Base-by-base conservation (phyloP, 495 filamentous ascomycete genomes). In the Penicillium maclennaniae region DNA sequence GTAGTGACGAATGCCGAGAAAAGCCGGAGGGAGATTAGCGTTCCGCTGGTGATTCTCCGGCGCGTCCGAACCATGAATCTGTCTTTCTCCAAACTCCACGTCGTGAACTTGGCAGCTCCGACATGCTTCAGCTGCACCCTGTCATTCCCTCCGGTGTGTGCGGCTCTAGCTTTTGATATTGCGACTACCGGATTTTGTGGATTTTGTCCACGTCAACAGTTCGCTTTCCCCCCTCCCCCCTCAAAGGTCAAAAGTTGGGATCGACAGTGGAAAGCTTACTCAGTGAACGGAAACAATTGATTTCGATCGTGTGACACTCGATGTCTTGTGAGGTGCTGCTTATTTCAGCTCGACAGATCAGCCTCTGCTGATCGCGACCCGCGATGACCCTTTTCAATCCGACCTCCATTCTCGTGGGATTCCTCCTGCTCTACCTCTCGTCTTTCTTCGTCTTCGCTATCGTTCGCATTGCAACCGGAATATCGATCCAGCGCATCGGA, bases 381-480 rank as follows among this genome's bases (percentile, higher is more conserved):
- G 77, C 63, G 59, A 86, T 86, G 83, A 73, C 75, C 42, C 71
- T 82, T 47, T 79, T 84, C 44, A 80, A 70, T 43, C 85, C 87
- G 50, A 88, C 91, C 60, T 95, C 96, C 68, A 73, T 96, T 25
- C 80, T 95, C 54, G 92, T 91, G 52, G 73, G 92, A 48, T 53
- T 92, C 62, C 80, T 97, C 54, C 80, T 97, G 43, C 77, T 89
- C 44, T 97, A 96, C 78, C 82, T 99, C 20, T 85, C 82, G 54
- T 89, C 91, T 52, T 97, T 99, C 65, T 83, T 97, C 49, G 69
- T 97, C 49, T 96, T 99, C 70, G 93, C 95, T 54, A 82, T 97
- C 55, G 74, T 97, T 53, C 89, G 93, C 17, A 90, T 97, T 59
- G 69, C 93, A 49, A 97, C 92, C 49, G 95, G 93, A 48, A 76